Percentiles rank a stretch among this genome's conserved stretches.
phyloP scores from a whole-genome alignment of 805 yeast species.

The Nakazawaea laoshanensis region DNA sequence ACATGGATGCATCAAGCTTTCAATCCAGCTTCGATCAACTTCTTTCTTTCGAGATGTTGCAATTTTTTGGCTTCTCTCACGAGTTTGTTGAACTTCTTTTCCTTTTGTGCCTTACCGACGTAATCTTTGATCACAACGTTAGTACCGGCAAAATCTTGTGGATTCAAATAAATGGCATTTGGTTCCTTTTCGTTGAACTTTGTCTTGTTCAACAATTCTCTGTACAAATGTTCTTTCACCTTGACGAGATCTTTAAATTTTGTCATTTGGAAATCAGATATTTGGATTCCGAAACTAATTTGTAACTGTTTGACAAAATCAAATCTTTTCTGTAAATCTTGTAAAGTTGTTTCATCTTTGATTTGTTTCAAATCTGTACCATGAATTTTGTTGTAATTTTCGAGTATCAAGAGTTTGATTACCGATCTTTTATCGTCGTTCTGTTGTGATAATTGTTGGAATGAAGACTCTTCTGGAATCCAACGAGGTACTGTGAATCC shows the following conservation, averaged over 20 bases:
- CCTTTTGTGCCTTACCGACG: conserved; percentile 36
- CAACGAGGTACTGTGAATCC: conserved; percentile 22
- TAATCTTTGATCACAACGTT: conserved; percentile 49
- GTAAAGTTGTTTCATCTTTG: conserved; percentile 14
- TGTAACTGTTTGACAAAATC: conserved; percentile 38
- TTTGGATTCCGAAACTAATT: conserved; percentile 36
- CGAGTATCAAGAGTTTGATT: conserved; percentile 13
- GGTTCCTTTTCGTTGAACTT: conserved; percentile 59
- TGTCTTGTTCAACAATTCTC: conserved; percentile 29
- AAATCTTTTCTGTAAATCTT: conserved; percentile 43
- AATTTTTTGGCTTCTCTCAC: conserved; percentile 26
- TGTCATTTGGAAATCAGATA: conserved; percentile 44
- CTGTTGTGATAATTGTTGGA: conserved; percentile 8
- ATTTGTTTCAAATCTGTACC: conserved; percentile 1
- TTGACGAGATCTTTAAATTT: conserved; percentile 28
- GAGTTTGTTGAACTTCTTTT: conserved; percentile 37
- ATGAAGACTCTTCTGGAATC: conserved; percentile 20
- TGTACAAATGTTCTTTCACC: conserved; percentile 28
- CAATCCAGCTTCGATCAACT: conserved; percentile 3
- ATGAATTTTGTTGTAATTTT: conserved; percentile 8
- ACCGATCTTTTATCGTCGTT: conserved; percentile 2
- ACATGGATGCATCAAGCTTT: conserved; percentile 1
- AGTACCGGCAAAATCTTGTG: conserved; percentile 45
- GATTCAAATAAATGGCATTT: conserved; percentile 59
- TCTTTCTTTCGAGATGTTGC: conserved; percentile 13